These are phyloP conservation scores for Lentinula guzmanii DNA, from an alignment of 768 basidiomycete species.

Conservation along the genomic window DNA sequence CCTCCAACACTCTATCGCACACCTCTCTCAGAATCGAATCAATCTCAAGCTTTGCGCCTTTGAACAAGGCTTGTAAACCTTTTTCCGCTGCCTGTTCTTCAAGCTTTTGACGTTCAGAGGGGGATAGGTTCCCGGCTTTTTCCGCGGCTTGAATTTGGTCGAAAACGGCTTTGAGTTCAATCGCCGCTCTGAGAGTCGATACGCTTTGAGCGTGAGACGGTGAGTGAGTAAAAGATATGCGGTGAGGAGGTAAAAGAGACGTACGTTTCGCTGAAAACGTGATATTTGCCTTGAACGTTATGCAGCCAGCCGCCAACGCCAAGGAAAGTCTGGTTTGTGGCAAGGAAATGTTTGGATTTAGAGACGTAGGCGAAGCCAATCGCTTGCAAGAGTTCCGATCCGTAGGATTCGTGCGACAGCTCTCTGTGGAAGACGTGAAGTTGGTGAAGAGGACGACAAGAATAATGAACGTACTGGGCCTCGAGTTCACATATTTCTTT, in stretches of 20 bases:
- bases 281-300: constrained; percentile 88
- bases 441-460: background rate
- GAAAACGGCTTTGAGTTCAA: constrained; percentile 85
- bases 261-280: constrained; percentile 90
- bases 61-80: constrained; percentile 86
- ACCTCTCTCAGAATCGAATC: constrained; percentile 87
- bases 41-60: constrained; percentile 88
- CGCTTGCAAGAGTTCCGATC: constrained; percentile 77
- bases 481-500: constrained; percentile 73
- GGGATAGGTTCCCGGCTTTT: constrained; percentile 69
- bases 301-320: constrained; percentile 93
- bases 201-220: constrained; percentile 39
- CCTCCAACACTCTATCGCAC: constrained; percentile 73
- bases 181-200: constrained; percentile 78
- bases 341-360: constrained; percentile 80
- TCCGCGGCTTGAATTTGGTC: constrained; percentile 91
- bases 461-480: constrained; percentile 56
- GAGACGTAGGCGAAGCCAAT: constrained; percentile 82
- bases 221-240: background rate
- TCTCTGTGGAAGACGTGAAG: constrained; percentile 42
- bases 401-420: constrained; percentile 81
- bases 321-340: constrained; percentile 63
- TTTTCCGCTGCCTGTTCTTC: constrained; percentile 95
- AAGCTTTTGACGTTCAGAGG: constrained; percentile 74
- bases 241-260: constrained; percentile 21